Percentiles rank a stretch among this genome's conserved stretches.
Conservation (phyloP, 805 yeast species). For the Ascoidea asiatica region DNA sequence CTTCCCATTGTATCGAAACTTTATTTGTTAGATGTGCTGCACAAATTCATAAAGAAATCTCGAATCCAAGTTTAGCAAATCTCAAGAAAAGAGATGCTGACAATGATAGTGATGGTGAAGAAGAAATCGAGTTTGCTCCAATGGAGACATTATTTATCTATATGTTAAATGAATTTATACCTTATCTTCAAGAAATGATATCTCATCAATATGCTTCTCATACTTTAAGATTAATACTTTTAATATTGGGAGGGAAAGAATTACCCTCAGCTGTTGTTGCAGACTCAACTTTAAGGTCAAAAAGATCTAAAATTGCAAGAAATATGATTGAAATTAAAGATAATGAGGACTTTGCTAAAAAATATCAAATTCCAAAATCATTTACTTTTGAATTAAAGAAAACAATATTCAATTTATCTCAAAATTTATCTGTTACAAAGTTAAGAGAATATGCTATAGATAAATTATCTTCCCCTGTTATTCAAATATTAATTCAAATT, state of each 20-base stretch:
- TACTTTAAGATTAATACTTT: slow-evolving; percentile 57
- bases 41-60: slow-evolving; percentile 57
- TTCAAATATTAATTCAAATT: slow-evolving; percentile 63
- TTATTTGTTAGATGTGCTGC: slow-evolving; percentile 64
- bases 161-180: slow-evolving; percentile 55
- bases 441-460: slow-evolving; percentile 44
- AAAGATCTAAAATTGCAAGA: slow-evolving; percentile 77
- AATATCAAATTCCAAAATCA: slow-evolving; percentile 57
- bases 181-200: slow-evolving; percentile 45
- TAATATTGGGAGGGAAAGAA: slow-evolving; percentile 65
- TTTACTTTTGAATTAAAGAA: slow-evolving; percentile 49
- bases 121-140: slow-evolving; percentile 28
- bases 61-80: slow-evolving; percentile 25
- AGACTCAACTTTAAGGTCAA: slow-evolving; percentile 66
- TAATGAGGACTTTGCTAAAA: slow-evolving; percentile 51
- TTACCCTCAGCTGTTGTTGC: slow-evolving; percentile 60
- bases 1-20: slow-evolving; percentile 90
- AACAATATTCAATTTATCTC: slow-evolving; percentile 27
- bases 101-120: slow-evolving; percentile 19
- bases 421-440: slow-evolving; percentile 18
- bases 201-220: slow-evolving; percentile 81
- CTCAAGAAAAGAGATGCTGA: neutral
- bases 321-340: slow-evolving; percentile 85
- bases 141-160: slow-evolving; percentile 55
- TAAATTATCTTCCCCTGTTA: slow-evolving; percentile 75